Conservation (phyloP, 106 monocot genomes). For the Chionographis japonica region DNA sequence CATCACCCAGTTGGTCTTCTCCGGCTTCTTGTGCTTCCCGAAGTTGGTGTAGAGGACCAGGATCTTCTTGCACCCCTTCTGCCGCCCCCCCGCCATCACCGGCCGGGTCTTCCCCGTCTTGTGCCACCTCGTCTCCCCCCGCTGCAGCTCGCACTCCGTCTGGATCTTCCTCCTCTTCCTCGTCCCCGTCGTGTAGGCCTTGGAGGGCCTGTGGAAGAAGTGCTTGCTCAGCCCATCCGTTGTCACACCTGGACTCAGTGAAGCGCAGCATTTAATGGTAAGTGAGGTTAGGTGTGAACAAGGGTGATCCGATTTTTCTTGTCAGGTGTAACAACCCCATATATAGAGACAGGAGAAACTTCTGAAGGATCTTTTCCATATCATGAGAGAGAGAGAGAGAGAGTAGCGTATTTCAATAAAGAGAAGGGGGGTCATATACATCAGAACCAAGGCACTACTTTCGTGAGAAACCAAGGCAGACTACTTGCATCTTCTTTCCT, state of each 20-base stretch:
- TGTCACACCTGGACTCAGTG: constrained; percentile 26
- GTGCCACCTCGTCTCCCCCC: constrained; percentile 89
- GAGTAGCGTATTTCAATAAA: neutral
- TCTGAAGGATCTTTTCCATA: neutral
- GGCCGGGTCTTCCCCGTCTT: constrained; percentile 96
- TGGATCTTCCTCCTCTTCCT: constrained; percentile 55
- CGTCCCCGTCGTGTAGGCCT: constrained; percentile 55
- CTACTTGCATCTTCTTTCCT: constrained; percentile 5
- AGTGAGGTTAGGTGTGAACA: neutral
- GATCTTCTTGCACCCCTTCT: constrained; percentile 93
- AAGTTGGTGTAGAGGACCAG: constrained; percentile 89
- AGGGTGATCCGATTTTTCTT: constrained; percentile 5
- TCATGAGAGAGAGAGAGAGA: neutral
- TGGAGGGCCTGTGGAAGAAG: constrained; percentile 63
- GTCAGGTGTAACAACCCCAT: constrained; percentile 17
- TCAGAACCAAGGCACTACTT: constrained; percentile 4
- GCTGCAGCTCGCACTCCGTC: constrained; percentile 48
- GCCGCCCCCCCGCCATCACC: constrained; percentile 55
- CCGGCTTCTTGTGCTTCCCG: constrained; percentile 76
- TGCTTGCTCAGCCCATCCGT: constrained; percentile 54
- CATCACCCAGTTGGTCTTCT: constrained; percentile 99
- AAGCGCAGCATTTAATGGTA: no score
- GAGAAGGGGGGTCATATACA: neutral
- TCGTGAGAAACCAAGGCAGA: constrained; percentile 14
- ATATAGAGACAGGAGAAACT: neutral